These are phyloP conservation scores for Chimonanthus praecox DNA, from an alignment of 164 flowering plant genomes.

Conservation along the genomic window DNA sequence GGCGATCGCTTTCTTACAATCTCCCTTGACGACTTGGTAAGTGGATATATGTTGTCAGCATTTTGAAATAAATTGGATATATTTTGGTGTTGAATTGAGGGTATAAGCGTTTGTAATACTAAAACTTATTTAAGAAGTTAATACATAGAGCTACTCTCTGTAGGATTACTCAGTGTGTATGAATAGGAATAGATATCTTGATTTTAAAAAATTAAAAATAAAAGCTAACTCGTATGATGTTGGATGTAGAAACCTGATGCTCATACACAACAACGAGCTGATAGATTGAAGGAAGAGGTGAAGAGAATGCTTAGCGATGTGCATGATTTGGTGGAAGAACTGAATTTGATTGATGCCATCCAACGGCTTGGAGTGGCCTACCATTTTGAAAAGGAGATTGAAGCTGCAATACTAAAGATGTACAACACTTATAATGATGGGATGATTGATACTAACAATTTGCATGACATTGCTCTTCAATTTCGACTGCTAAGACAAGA, in stretches of 20 bases:
- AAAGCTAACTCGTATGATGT: background rate
- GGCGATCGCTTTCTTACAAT: slow-evolving; percentile 5
- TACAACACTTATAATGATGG: background rate
- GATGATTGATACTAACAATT: background rate
- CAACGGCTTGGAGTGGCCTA: slow-evolving; percentile 6
- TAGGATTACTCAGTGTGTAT: background rate
- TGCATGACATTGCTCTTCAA: background rate
- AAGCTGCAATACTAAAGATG: background rate
- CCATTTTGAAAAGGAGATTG: slow-evolving; percentile 4
- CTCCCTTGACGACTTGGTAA: slow-evolving; percentile 1
- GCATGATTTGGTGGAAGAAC: background rate
- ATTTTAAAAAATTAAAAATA: too few relatives aligned
- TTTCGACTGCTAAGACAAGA: slow-evolving; percentile 4
- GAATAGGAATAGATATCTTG: too few relatives aligned
- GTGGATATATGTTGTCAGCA: background rate
- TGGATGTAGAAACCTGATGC: slow-evolving; percentile 4
- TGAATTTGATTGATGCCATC: slow-evolving; percentile 1
- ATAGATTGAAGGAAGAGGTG: background rate
- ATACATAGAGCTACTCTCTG: too few relatives aligned
- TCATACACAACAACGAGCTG: background rate
- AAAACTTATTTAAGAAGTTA: too few relatives aligned
- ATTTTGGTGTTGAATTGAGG: background rate
- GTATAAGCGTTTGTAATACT: too few relatives aligned
- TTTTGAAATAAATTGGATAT: too few relatives aligned
- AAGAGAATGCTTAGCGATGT: slow-evolving; percentile 1